phyloP scores from a whole-genome alignment of 2,329 filamentous ascomycete species.

The Hypomyces perniciosus region DNA sequence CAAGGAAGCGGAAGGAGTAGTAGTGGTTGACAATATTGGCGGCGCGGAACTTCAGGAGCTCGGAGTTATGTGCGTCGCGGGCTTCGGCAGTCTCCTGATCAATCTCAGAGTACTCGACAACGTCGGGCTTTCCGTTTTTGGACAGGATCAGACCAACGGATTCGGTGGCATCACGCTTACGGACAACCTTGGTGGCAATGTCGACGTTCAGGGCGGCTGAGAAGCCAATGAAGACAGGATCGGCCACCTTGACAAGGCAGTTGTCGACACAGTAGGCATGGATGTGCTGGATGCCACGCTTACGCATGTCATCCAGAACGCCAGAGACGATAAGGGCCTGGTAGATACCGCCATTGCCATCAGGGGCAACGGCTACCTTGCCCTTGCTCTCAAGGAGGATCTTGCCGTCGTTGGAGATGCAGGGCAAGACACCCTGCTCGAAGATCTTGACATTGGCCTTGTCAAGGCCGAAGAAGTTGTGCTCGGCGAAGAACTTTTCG shows the following conservation, averaged over 20 bases:
- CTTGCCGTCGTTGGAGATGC: constrained; percentile 96
- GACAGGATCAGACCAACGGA: constrained; percentile 89
- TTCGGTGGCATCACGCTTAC: constrained; percentile 94
- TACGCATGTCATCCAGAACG: constrained; percentile 80
- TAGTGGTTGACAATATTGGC: constrained; percentile 99
- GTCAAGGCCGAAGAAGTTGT: constrained; percentile 85
- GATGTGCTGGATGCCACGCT: constrained; percentile 86
- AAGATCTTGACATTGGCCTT: constrained; percentile 87
- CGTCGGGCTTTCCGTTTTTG: constrained; percentile 93
- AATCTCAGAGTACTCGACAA: constrained; percentile 98
- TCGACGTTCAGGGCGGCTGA: constrained; percentile 81
- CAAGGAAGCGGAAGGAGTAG: constrained; percentile 91
- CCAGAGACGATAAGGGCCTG: constrained; percentile 76
- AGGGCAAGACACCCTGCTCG: constrained; percentile 93
- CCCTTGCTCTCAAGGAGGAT: constrained; percentile 88
- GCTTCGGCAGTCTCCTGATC: constrained; percentile 83
- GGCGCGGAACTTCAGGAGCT: constrained; percentile 88
- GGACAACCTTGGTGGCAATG: constrained; percentile 98
- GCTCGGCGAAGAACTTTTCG: constrained; percentile 85
- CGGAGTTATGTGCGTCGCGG: constrained; percentile 71
- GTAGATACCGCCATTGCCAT: constrained; percentile 97
- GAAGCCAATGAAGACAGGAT: constrained; percentile 93
- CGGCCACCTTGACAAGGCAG: constrained; percentile 97
- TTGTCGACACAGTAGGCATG: constrained; percentile 99
- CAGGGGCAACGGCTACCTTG: constrained; percentile 88